Conservation (phyloP, 371 early-diverging fungal genomes). For the Phascolomyces articulosus region DNA sequence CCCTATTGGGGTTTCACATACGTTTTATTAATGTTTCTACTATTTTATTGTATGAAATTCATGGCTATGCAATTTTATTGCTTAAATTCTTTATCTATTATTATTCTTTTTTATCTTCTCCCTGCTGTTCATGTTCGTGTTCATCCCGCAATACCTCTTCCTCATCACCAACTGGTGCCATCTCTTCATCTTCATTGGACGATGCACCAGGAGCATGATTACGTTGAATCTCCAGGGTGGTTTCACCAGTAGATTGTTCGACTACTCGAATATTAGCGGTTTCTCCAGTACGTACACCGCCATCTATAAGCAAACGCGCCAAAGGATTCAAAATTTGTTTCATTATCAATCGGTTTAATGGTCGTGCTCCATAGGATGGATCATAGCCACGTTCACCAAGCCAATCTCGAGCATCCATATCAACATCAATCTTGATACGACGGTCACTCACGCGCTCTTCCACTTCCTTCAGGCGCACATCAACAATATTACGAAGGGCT, state of each 20-base stretch:
- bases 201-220: constrained; percentile 47
- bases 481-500: constrained; percentile 76
- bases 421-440: constrained; percentile 74
- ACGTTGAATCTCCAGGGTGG: constrained; percentile 36
- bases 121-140: constrained; percentile 21
- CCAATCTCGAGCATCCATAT: constrained; percentile 72
- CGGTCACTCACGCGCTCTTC: constrained; percentile 78
- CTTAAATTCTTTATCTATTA: not conserved
- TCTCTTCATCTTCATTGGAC: constrained; percentile 23
- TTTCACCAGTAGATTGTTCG: constrained; percentile 30
- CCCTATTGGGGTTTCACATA: too few species aligned
- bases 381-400: constrained; percentile 82
- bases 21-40: too few species aligned
- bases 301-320: constrained; percentile 79
- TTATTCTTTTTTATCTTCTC: constrained; percentile 6
- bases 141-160: constrained; percentile 28
- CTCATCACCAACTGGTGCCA: constrained; percentile 51
- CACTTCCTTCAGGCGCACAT: constrained; percentile 77
- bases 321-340: constrained; percentile 82
- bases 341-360: constrained; percentile 83
- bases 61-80: not conserved
- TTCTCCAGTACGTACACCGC: constrained; percentile 72
- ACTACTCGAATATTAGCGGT: constrained; percentile 49
- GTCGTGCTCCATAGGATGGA: constrained; percentile 87
- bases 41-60: too few species aligned